A percentile compares a stretch with the other conserved stretches of the same genome.
These are phyloP conservation scores for Betula pendula DNA, from an alignment of 306 rosid species.

Conservation along the genomic window DNA sequence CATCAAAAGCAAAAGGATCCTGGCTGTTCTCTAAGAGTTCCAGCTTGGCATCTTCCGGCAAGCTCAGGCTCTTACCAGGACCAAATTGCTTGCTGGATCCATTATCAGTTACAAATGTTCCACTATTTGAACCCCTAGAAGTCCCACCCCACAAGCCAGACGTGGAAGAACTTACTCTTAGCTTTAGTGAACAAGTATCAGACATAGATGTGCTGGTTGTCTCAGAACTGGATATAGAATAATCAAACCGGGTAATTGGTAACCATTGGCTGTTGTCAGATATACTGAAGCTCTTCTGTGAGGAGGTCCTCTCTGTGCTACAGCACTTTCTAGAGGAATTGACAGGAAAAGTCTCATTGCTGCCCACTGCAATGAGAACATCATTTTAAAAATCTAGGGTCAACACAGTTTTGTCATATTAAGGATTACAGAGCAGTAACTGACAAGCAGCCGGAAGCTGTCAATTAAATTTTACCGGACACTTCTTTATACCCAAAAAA, in stretches of 20 bases:
- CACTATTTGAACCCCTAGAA: constrained; percentile 46
- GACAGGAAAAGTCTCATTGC: constrained; percentile 29
- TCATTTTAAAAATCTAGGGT: constrained; percentile 23
- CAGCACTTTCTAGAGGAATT: constrained; percentile 40
- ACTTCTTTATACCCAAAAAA: neutral
- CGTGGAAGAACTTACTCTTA: constrained; percentile 60
- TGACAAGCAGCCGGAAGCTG: neutral
- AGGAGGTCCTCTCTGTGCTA: constrained; percentile 34
- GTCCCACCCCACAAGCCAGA: constrained; percentile 65
- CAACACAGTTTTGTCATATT: neutral
- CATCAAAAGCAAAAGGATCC: constrained; percentile 99
- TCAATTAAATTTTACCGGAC: constrained; percentile 14
- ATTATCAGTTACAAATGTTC: constrained; percentile 35
- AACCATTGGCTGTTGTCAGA: constrained; percentile 39
- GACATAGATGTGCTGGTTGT: constrained; percentile 68
- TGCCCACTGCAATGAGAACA: constrained; percentile 41
- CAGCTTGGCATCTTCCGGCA: constrained; percentile 35
- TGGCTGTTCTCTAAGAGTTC: constrained; percentile 53
- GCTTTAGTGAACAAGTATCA: constrained; percentile 53
- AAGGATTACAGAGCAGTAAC: neutral
- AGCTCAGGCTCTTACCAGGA: constrained; percentile 17
- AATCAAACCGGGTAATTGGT: constrained; percentile 41
- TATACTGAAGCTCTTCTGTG: constrained; percentile 48
- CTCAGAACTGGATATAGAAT: constrained; percentile 51
- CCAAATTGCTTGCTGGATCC: constrained; percentile 48